A percentile compares a stretch with the other conserved stretches of the same genome.
phyloP scores from a whole-genome alignment of 352 stramenopile species.

The Globisporangium okanoganense region DNA sequence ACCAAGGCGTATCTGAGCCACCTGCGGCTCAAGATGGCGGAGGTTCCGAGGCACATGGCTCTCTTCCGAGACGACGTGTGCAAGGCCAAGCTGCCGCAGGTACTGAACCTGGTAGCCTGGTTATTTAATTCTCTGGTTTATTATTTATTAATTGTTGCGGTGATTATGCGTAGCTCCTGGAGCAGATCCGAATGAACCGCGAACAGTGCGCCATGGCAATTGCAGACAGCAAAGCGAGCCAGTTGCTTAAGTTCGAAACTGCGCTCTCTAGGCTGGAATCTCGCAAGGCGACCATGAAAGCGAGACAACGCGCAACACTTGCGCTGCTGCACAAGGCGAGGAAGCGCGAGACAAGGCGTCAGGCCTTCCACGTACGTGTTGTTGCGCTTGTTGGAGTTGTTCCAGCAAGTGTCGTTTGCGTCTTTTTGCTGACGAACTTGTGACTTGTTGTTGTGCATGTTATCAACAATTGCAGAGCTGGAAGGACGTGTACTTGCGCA shows the following conservation, averaged over 20 bases:
- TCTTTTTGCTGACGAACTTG: neutral
- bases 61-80: slow-evolving; percentile 20
- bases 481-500: slow-evolving; percentile 51
- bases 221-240: slow-evolving; percentile 21
- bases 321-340: slow-evolving; percentile 5
- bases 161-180: slow-evolving; percentile 1
- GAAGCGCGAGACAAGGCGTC: slow-evolving; percentile 13
- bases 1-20: slow-evolving; percentile 1
- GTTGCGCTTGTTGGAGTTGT: neutral
- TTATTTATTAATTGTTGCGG: no score
- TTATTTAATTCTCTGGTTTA: no score
- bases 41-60: slow-evolving; percentile 1
- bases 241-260: neutral
- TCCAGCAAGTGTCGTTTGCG: neutral
- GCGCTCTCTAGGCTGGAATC: neutral
- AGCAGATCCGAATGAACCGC: slow-evolving; percentile 8
- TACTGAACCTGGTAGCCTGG: neutral
- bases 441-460: neutral
- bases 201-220: slow-evolving; percentile 23
- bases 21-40: neutral
- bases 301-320: slow-evolving; percentile 15
- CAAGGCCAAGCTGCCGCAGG: slow-evolving; percentile 9
- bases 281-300: slow-evolving; percentile 8
- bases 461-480: slow-evolving; percentile 23
- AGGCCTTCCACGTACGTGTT: slow-evolving; percentile 23